phyloP scores from a whole-genome alignment of 129 eudicot genomes.

The Glebionis coronaria region DNA sequence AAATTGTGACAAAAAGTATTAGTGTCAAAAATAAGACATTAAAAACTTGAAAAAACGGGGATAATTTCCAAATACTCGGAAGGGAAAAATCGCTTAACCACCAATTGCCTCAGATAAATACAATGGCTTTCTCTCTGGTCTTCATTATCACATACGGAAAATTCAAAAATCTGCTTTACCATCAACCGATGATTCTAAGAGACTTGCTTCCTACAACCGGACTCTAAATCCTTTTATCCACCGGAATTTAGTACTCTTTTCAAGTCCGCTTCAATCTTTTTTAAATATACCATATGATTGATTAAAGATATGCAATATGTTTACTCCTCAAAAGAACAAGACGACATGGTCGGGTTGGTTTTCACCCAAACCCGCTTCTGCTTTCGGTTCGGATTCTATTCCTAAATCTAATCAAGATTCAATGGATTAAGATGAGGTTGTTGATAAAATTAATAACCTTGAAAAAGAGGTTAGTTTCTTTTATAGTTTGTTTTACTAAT shows the following conservation, averaged over 20 bases:
- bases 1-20: no score
- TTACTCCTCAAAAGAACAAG: conserved; percentile 78
- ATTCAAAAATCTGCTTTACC: no score
- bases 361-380: conserved; percentile 27
- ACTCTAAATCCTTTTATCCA: conserved; percentile 49
- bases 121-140: no score
- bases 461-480: conserved; percentile 68
- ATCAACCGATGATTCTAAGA: no score
- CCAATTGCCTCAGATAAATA: no score
- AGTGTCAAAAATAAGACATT: no score
- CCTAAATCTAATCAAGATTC: conserved; percentile 39
- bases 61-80: no score
- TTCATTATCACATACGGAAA: no score
- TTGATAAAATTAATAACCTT: conserved; percentile 47
- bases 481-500: no score
- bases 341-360: conserved; percentile 50
- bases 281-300: conserved; percentile 32
- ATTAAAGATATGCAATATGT: conserved; percentile 54
- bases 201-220: conserved; percentile 46
- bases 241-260: conserved; percentile 63
- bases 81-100: no score
- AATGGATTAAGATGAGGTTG: conserved; percentile 35
- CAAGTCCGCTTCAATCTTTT: conserved; percentile 50
- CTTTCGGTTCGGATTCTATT: conserved; percentile 33
- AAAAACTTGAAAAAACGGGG: no score